Conservation (phyloP, 2,329 filamentous ascomycete species). For the Aspergillus eucalypticola region DNA sequence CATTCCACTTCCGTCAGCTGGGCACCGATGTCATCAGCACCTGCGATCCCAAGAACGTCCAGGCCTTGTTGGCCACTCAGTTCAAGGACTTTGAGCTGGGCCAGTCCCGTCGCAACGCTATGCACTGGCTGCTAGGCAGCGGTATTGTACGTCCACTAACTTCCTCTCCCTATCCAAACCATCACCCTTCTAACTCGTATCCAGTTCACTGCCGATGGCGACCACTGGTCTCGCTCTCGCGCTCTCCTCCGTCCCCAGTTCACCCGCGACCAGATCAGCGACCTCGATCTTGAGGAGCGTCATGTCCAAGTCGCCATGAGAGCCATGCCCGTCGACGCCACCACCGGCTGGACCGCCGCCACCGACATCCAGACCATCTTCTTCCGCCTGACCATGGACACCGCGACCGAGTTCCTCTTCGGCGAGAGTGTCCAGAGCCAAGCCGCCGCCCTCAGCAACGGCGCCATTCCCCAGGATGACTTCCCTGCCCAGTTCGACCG, state of each 20-base stretch:
- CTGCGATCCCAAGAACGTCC: slow-evolving; percentile 64
- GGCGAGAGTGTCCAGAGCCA: slow-evolving; percentile 69
- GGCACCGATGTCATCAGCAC: slow-evolving; percentile 31
- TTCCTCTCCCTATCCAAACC: too few species aligned
- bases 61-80: slow-evolving; percentile 79
- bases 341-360: slow-evolving; percentile 49
- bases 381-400: slow-evolving; percentile 82
- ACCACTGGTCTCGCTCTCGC: slow-evolving; percentile 75
- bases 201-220: slow-evolving; percentile 69
- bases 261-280: slow-evolving; percentile 77
- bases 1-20: slow-evolving; percentile 27
- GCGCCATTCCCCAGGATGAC: slow-evolving; percentile 42
- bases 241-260: slow-evolving; percentile 84
- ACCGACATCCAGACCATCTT: slow-evolving; percentile 76
- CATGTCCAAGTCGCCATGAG: slow-evolving; percentile 74
- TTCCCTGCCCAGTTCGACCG: slow-evolving; percentile 41
- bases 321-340: slow-evolving; percentile 60
- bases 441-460: slow-evolving; percentile 32
- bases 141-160: slow-evolving; percentile 45
- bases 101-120: slow-evolving; percentile 66
- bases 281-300: slow-evolving; percentile 76
- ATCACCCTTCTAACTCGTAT: not conserved
- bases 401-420: slow-evolving; percentile 82
- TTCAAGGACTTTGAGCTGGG: slow-evolving; percentile 85
- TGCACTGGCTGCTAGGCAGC: slow-evolving; percentile 37